Evolutionary conservation across 768 basidiomycete species (phyloP).

Genomic region (Tubosaeta sp.): DNA sequence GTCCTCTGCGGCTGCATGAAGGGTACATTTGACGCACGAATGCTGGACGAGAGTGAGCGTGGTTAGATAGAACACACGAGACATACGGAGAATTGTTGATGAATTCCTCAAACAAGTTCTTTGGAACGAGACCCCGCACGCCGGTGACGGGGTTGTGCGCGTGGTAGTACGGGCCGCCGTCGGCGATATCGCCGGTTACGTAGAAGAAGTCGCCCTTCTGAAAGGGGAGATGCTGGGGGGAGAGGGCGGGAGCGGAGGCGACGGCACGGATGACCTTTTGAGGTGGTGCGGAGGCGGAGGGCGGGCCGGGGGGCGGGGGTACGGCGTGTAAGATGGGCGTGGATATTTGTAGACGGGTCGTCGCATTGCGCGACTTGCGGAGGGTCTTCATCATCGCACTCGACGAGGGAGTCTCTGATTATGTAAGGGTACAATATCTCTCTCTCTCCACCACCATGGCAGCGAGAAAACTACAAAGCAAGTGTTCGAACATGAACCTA

Average conservation of each 20-base stretch:
- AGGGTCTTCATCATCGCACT: constrained; percentile 66
- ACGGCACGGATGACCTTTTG: constrained; percentile 94
- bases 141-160: constrained; percentile 92
- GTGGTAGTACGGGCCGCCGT: constrained; percentile 73
- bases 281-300: constrained; percentile 40
- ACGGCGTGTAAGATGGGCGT: constrained; percentile 54
- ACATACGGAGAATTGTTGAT: constrained; percentile 54
- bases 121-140: constrained; percentile 87
- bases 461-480: constrained; percentile 87
- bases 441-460: constrained; percentile 54
- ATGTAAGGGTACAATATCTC: constrained; percentile 20
- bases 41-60: constrained; percentile 21
- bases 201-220: constrained; percentile 97
- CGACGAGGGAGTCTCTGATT: constrained; percentile 11
- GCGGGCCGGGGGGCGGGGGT: constrained; percentile 57
- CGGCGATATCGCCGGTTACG: constrained; percentile 72
- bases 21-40: constrained; percentile 35
- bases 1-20: constrained; percentile 30
- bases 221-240: constrained; percentile 86
- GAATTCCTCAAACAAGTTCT: constrained; percentile 86
- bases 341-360: constrained; percentile 59
- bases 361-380: constrained; percentile 69
- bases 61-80: not conserved
- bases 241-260: constrained; percentile 56
- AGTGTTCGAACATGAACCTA: constrained; percentile 9